Percentiles rank a stretch among this genome's conserved stretches.
phyloP scores from a whole-genome alignment of 306 rosid species.

The apple (Malus domestica) region ASM211411v1 NC_041793.1:47887001-47887500 shows the following conservation, averaged over 20 bases:
- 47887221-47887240: conserved; percentile 83
- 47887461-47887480: background rate
- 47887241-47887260: conserved; percentile 70
- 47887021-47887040: conserved; percentile 20
- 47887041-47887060: conserved; percentile 73
- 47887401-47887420: background rate
- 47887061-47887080: conserved; percentile 81
- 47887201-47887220: conserved; percentile 85
- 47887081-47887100: conserved; percentile 93
- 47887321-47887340: conserved; percentile 6
- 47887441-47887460: background rate
- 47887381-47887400: conserved; percentile 3
- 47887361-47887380: background rate
- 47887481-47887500: background rate
- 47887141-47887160: conserved; percentile 70
- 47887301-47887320: conserved; percentile 75
- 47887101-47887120: conserved; percentile 85
- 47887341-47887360: background rate
- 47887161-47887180: conserved; percentile 91
- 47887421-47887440: background rate
- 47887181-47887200: conserved; percentile 71
- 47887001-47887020: conserved; percentile 8
- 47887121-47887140: conserved; percentile 92
- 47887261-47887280: conserved; percentile 92
- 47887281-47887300: conserved; percentile 94